phyloP scores from a whole-genome alignment of 2,329 filamentous ascomycete genomes.

The Neospermospora avenae region DNA sequence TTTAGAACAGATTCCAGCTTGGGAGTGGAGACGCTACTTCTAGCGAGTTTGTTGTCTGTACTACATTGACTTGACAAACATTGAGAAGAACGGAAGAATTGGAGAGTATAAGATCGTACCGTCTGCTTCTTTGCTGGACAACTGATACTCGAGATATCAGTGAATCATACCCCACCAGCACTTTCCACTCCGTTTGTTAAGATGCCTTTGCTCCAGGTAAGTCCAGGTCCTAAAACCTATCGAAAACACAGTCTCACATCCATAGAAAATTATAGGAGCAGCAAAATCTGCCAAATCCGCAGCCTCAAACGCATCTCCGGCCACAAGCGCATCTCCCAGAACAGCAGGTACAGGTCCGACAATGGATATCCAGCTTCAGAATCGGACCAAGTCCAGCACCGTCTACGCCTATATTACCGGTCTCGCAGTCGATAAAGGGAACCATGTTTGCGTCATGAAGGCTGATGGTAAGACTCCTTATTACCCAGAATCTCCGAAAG shows the following conservation, averaged over 20 bases:
- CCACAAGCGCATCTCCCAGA: neutral
- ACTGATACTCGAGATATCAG: neutral
- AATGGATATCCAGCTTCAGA: conserved; percentile 60
- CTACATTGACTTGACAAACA: neutral
- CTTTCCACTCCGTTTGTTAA: neutral
- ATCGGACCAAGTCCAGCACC: conserved; percentile 57
- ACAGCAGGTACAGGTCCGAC: conserved; percentile 33
- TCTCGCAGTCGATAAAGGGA: conserved; percentile 55
- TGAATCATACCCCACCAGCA: too few species aligned
- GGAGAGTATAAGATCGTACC: neutral
- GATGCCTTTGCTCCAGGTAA: neutral
- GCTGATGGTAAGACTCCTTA: conserved; percentile 64
- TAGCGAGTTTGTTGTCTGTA: neutral
- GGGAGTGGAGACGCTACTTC: neutral
- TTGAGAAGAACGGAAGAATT: neutral
- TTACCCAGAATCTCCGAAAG: conserved; percentile 56
- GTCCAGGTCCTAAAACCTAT: neutral
- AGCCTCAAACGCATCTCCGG: too few species aligned
- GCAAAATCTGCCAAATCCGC: neutral
- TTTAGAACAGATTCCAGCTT: neutral
- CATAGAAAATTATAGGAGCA: neutral
- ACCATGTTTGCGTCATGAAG: conserved; percentile 58
- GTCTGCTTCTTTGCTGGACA: neutral
- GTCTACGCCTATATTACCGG: conserved; percentile 72
- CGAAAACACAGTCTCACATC: neutral